Conservation (phyloP, 1,139 yeast genomes). For the Pneumocystis sp. region DNA sequence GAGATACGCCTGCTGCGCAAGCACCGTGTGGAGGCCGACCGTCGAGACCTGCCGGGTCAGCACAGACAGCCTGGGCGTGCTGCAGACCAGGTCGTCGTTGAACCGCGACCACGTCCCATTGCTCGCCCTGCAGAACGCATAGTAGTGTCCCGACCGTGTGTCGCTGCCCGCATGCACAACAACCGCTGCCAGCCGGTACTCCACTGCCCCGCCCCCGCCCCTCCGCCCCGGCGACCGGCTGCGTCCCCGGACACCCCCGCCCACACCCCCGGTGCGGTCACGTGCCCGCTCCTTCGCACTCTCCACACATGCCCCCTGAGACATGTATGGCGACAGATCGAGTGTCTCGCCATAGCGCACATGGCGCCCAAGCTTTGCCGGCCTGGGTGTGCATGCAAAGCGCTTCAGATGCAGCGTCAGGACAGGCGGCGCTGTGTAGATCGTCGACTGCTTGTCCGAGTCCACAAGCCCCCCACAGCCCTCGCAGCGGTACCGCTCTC, state of each 20-base stretch:
- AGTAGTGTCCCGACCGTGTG: slow-evolving; percentile 82
- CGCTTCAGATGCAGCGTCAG: slow-evolving; percentile 75
- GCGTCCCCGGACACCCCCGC: too few species aligned
- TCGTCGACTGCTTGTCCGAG: slow-evolving; percentile 62
- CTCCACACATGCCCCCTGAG: slow-evolving; percentile 14
- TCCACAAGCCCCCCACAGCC: slow-evolving; percentile 62
- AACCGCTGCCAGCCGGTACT: slow-evolving; percentile 67
- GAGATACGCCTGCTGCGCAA: slow-evolving; percentile 81
- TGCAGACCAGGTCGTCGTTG: slow-evolving; percentile 71
- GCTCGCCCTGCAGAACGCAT: slow-evolving; percentile 82
- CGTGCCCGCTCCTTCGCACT: too few species aligned
- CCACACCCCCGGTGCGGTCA: too few species aligned
- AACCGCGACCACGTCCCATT: slow-evolving; percentile 85
- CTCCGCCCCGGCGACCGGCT: too few species aligned
- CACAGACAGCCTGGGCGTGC: too few species aligned
- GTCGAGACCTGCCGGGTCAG: not conserved
- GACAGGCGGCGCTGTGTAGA: slow-evolving; percentile 76
- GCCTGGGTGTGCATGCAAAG: slow-evolving; percentile 48
- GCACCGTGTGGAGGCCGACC: slow-evolving; percentile 27
- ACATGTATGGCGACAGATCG: slow-evolving; percentile 53
- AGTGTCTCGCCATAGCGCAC: slow-evolving; percentile 66
- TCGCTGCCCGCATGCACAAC: slow-evolving; percentile 92
- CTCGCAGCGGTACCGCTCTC: slow-evolving; percentile 57
- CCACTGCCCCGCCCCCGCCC: too few species aligned
- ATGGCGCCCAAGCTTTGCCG: slow-evolving; percentile 70